Evolutionary conservation across 257 asterid genomes (phyloP).

Genomic region (Dorcoceras hygrometricum): DNA sequence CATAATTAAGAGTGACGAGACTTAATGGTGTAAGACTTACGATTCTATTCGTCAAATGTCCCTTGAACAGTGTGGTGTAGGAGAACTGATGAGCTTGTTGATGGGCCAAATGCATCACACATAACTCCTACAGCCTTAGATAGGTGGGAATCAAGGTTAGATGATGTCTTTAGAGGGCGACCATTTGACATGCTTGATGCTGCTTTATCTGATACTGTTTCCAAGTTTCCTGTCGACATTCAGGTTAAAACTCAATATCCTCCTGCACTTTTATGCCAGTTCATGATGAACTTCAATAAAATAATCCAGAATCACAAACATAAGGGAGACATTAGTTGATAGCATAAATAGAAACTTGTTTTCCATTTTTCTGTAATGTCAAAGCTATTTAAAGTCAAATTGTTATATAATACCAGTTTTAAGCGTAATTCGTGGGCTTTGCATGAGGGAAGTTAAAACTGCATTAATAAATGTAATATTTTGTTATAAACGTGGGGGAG

Average conservation of each 20-base stretch:
- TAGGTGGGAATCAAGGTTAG: constrained; percentile 92
- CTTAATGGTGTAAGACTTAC: background rate
- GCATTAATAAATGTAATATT: background rate
- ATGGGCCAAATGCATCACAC: constrained; percentile 98
- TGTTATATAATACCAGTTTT: background rate
- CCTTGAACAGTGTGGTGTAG: constrained; percentile 84
- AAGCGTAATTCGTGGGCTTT: background rate
- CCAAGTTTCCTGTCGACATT: constrained; percentile 80
- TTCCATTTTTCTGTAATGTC: background rate
- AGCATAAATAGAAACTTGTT: background rate
- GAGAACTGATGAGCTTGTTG: constrained; percentile 97
- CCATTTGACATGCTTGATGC: constrained; percentile 99
- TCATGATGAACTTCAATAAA: background rate
- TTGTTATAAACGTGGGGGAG: background rate
- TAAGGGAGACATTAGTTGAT: background rate
- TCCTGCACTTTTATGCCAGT: background rate
- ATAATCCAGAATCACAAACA: no score
- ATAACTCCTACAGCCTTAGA: constrained; percentile 88
- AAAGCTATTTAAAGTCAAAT: background rate
- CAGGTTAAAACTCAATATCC: constrained; percentile 48
- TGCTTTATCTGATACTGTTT: constrained; percentile 81
- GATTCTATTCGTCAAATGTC: constrained; percentile 6
- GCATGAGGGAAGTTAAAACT: background rate
- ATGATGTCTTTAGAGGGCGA: constrained; percentile 74
- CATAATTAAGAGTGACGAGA: constrained; percentile 1